phyloP scores from a whole-genome alignment of 208 protist genomes.

The Trypanosoma scelopori region DNA sequence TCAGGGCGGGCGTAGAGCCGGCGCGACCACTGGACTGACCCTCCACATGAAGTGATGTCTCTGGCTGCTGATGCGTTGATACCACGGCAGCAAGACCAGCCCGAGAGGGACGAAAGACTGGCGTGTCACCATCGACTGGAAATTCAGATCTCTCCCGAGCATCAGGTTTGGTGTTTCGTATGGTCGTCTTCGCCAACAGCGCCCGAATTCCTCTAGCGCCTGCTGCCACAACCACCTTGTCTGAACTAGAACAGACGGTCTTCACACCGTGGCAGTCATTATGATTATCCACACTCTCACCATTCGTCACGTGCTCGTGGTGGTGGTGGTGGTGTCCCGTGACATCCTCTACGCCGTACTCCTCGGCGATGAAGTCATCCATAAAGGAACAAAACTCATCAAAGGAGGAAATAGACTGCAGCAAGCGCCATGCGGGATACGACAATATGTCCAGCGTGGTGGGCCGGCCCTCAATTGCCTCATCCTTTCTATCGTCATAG shows the following conservation, averaged over 20 bases:
- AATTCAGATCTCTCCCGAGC: no score
- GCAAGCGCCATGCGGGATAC: constrained; percentile 74
- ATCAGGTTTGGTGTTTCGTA: background rate
- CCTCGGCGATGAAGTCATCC: constrained; percentile 84
- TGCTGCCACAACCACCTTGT: constrained; percentile 42
- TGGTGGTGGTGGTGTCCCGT: background rate
- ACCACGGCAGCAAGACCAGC: background rate
- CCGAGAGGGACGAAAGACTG: no score
- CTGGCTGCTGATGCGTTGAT: background rate
- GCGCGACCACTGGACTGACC: background rate
- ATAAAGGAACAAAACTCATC: constrained; percentile 79
- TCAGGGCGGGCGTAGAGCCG: background rate
- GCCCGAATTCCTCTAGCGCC: constrained; percentile 72
- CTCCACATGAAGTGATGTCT: background rate
- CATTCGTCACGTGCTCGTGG: no score
- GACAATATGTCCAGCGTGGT: constrained; percentile 51
- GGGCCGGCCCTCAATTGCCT: constrained; percentile 8
- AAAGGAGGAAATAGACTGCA: constrained; percentile 80
- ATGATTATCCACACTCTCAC: background rate
- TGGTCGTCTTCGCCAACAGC: constrained; percentile 31
- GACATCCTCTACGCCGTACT: constrained; percentile 53
- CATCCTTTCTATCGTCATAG: background rate
- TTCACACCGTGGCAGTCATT: background rate
- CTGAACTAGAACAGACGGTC: background rate
- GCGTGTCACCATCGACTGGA: no score